These are phyloP conservation scores for Fraxinus americana DNA, from an alignment of 257 asterid species.

Conservation along the genomic window DNA sequence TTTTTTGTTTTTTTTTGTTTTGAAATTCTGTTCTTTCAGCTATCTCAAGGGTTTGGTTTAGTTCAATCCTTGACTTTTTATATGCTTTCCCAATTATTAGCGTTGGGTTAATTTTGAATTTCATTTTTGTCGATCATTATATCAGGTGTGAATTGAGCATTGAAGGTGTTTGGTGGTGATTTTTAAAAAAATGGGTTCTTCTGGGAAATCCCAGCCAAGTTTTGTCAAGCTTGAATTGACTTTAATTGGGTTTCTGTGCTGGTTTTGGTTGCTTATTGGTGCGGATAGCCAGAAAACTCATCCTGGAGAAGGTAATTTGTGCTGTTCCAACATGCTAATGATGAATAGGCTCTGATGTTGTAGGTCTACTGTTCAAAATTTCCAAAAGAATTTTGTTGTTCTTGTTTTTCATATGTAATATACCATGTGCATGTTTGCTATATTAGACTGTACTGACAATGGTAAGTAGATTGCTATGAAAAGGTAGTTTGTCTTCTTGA, in stretches of 20 bases:
- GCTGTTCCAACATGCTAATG: neutral
- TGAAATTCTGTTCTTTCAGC: neutral
- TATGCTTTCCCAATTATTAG: neutral
- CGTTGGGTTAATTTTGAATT: constrained; percentile 11
- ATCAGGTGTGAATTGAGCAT: constrained; percentile 33
- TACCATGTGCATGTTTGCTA: neutral
- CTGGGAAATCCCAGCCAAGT: constrained; percentile 26
- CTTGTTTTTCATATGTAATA: constrained; percentile 1
- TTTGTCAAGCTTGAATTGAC: constrained; percentile 27
- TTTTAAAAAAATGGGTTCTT: constrained; percentile 25
- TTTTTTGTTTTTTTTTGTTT: neutral
- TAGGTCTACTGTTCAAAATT: neutral
- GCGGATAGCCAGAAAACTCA: constrained; percentile 54
- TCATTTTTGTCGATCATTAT: neutral
- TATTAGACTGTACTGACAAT: neutral
- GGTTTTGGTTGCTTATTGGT: constrained; percentile 39
- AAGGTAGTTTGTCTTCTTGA: neutral
- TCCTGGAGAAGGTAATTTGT: constrained; percentile 62
- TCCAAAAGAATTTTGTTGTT: neutral
- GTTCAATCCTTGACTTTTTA: neutral
- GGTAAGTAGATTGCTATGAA: neutral
- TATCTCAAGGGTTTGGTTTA: neutral
- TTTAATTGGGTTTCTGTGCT: constrained; percentile 45
- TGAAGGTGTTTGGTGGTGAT: constrained; percentile 25
- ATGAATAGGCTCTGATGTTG: neutral